Evolutionary conservation across 208 protist species (phyloP).

Genomic region (Trypanosoma platydactyli): DNA sequence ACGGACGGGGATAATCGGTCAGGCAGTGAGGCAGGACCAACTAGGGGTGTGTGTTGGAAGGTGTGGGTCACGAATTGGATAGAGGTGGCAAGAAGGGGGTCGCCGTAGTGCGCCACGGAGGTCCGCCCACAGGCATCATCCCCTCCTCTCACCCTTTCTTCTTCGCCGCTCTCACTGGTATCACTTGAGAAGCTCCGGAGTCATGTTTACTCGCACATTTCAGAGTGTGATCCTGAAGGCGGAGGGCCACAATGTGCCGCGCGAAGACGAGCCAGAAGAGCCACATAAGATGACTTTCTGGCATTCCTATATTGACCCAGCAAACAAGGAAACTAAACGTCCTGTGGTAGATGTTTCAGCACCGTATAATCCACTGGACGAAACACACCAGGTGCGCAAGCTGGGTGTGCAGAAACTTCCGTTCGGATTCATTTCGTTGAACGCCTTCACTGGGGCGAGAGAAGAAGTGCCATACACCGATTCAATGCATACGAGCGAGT

Average conservation of each 20-base stretch:
- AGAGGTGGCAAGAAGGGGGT: no score
- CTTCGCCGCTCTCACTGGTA: no score
- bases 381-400: conserved; percentile 71
- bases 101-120: no score
- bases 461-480: conserved; percentile 87
- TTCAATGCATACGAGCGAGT: conserved; percentile 70
- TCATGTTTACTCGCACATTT: conserved; percentile 66
- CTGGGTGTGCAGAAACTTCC: conserved; percentile 69
- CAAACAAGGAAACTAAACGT: conserved; percentile 29
- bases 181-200: background rate
- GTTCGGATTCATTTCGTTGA: conserved; percentile 62
- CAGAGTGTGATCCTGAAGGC: conserved; percentile 51
- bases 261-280: conserved; percentile 33
- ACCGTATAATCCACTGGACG: conserved; percentile 76
- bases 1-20: no score
- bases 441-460: conserved; percentile 60
- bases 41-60: background rate
- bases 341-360: conserved; percentile 77
- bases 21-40: no score
- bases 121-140: no score
- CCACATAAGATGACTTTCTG: conserved; percentile 61
- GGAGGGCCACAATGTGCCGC: conserved; percentile 57
- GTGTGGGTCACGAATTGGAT: background rate
- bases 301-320: conserved; percentile 59
- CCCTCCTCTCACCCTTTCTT: no score